Conservation (phyloP, 2,329 filamentous ascomycete genomes). For the Neofusicoccum cordaticola region DNA sequence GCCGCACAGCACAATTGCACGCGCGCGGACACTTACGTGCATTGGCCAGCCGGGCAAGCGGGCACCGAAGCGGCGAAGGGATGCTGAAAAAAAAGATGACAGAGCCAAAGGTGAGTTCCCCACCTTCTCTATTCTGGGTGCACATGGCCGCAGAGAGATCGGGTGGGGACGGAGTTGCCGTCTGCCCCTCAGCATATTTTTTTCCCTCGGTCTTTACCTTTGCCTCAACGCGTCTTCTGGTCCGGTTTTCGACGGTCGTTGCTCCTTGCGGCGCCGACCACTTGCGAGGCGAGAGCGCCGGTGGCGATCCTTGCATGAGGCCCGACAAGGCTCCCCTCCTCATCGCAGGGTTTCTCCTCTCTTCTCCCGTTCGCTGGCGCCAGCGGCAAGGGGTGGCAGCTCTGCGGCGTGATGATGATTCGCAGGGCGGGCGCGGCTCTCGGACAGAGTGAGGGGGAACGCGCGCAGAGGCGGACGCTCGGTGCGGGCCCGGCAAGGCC, state of each 20-base stretch:
- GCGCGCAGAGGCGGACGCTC: neutral
- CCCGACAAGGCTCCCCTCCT: neutral
- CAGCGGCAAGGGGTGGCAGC: neutral
- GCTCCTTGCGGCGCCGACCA: neutral
- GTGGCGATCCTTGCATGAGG: slow-evolving; percentile 8
- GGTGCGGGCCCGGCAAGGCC: neutral
- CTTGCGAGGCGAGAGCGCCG: neutral
- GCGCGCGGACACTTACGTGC: slow-evolving; percentile 2
- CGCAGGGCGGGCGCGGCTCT: slow-evolving; percentile 5
- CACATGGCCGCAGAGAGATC: neutral
- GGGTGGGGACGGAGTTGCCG: neutral
- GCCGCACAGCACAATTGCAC: slow-evolving; percentile 9
- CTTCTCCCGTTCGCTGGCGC: neutral
- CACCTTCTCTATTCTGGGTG: slow-evolving; percentile 1
- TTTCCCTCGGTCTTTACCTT: neutral
- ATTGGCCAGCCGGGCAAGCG: neutral
- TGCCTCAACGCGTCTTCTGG: neutral
- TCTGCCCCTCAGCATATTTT: neutral
- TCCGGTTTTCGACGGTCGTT: neutral
- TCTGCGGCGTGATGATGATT: neutral
- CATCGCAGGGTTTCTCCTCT: neutral
- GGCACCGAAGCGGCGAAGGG: neutral
- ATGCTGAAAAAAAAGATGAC: neutral
- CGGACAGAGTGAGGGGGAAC: neutral
- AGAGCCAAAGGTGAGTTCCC: neutral